Percentiles rank a stretch among this genome's conserved stretches.
phyloP scores from a whole-genome alignment of 108 stramenopile species.

The Discostella pseudostelligera region DNA sequence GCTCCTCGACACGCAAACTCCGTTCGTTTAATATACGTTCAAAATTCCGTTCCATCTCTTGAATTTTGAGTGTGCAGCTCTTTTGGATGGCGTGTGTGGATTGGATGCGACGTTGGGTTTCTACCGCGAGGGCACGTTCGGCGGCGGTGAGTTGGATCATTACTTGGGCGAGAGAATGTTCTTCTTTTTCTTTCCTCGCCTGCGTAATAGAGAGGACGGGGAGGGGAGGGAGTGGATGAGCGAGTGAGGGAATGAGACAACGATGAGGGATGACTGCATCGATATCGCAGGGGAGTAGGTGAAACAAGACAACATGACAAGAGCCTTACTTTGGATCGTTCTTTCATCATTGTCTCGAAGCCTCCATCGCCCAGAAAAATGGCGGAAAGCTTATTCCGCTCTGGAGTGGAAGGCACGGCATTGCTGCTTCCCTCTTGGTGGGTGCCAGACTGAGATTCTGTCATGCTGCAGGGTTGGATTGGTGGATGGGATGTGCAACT shows the following conservation, averaged over 20 bases:
- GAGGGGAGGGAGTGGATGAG: no score
- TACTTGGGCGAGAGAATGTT: constrained; percentile 78
- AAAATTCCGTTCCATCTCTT: constrained; percentile 65
- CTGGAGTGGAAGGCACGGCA: neutral
- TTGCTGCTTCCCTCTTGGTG: neutral
- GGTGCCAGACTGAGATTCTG: neutral
- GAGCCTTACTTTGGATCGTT: constrained; percentile 56
- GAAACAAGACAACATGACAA: neutral
- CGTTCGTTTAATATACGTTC: constrained; percentile 56
- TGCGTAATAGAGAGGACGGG: no score
- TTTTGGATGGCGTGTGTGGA: constrained; percentile 63
- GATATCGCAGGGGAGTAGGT: neutral
- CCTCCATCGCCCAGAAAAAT: constrained; percentile 45
- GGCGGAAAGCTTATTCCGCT: constrained; percentile 36
- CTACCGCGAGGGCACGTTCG: constrained; percentile 69
- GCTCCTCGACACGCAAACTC: constrained; percentile 43
- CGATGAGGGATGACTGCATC: neutral
- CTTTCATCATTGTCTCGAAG: constrained; percentile 74
- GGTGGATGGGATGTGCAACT: neutral
- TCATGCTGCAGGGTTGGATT: constrained; percentile 4
- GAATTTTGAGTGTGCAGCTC: constrained; percentile 58
- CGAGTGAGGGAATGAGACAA: no score
- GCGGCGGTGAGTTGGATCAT: constrained; percentile 64
- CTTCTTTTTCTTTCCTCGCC: constrained; percentile 76
- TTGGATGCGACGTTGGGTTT: constrained; percentile 82